Evolutionary conservation across 345 rosid genomes (phyloP).

Genomic region (Toxicodendron radicans): DNA sequence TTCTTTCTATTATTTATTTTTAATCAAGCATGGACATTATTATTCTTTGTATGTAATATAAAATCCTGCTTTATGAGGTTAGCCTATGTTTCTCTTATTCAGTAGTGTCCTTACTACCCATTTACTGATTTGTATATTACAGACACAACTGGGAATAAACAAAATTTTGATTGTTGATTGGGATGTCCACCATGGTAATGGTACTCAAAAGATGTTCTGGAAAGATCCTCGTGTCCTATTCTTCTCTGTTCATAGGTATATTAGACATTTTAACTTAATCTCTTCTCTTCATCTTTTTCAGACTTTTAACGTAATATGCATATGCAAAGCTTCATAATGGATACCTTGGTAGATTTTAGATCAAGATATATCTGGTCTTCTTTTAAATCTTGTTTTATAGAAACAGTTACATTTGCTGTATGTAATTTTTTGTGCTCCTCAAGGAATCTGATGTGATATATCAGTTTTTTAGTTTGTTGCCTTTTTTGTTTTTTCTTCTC

Average conservation of each 20-base stretch:
- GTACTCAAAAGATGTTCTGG: conserved; percentile 93
- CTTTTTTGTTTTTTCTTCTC: neutral
- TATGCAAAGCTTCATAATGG: neutral
- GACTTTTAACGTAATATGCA: neutral
- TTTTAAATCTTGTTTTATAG: neutral
- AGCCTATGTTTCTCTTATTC: conserved; percentile 12
- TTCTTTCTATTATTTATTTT: conserved; percentile 3
- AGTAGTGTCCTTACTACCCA: conserved; percentile 7
- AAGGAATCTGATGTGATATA: conserved; percentile 8
- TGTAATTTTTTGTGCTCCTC: neutral
- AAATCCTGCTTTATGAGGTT: neutral
- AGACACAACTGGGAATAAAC: conserved; percentile 73
- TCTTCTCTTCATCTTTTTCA: neutral
- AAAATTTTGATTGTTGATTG: conserved; percentile 92
- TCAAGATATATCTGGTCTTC: conserved; percentile 13
- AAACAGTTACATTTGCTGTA: neutral
- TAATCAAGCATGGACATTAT: neutral
- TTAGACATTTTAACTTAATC: conserved; percentile 9
- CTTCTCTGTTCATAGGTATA: conserved; percentile 97
- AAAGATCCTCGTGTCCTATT: conserved; percentile 85
- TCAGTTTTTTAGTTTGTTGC: neutral
- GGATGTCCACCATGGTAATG: conserved; percentile 99
- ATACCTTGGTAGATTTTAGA: neutral
- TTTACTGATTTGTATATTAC: conserved; percentile 14
- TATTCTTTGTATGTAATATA: neutral